A percentile compares a stretch with the other conserved stretches of the same genome.
These are phyloP conservation scores for Pseudoturritis turrita DNA, from an alignment of 345 rosid genomes.

Conservation along the genomic window DNA sequence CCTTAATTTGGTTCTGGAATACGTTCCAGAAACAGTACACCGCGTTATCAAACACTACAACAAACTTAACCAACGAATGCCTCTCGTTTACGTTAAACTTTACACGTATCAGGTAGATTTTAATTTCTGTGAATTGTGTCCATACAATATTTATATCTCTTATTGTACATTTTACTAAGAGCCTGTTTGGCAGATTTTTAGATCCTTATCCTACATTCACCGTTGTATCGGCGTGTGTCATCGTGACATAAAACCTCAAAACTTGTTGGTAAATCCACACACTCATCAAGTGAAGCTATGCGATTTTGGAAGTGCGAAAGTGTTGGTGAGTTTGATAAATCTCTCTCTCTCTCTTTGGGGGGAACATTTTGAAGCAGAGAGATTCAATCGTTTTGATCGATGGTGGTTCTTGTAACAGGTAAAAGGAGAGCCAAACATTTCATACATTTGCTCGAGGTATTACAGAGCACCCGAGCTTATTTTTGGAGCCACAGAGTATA, in stretches of 20 bases:
- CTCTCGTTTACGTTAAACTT: constrained; percentile 81
- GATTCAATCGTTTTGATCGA: neutral
- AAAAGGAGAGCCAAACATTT: constrained; percentile 93
- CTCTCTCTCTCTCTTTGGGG: neutral
- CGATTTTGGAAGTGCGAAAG: constrained; percentile 98
- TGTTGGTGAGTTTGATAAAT: constrained; percentile 55
- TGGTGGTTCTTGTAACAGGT: constrained; percentile 45
- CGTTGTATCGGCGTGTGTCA: constrained; percentile 84
- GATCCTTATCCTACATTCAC: constrained; percentile 89
- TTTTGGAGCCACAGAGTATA: constrained; percentile 95
- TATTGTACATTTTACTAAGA: neutral
- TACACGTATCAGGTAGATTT: constrained; percentile 77
- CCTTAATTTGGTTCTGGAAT: constrained; percentile 93
- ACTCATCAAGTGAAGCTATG: constrained; percentile 94
- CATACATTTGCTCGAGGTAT: constrained; percentile 96
- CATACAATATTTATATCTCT: neutral
- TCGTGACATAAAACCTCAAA: constrained; percentile 97
- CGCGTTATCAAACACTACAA: constrained; percentile 88
- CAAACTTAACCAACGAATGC: constrained; percentile 91
- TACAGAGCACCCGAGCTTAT: constrained; percentile 98
- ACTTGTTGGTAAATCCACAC: constrained; percentile 96
- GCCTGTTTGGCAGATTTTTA: constrained; percentile 60
- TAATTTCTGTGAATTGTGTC: neutral
- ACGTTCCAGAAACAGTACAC: constrained; percentile 92
- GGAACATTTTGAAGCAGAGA: neutral